These are phyloP conservation scores for Penicillium carneum DNA, from an alignment of 2,329 filamentous ascomycete genomes.

Conservation along the genomic window DNA sequence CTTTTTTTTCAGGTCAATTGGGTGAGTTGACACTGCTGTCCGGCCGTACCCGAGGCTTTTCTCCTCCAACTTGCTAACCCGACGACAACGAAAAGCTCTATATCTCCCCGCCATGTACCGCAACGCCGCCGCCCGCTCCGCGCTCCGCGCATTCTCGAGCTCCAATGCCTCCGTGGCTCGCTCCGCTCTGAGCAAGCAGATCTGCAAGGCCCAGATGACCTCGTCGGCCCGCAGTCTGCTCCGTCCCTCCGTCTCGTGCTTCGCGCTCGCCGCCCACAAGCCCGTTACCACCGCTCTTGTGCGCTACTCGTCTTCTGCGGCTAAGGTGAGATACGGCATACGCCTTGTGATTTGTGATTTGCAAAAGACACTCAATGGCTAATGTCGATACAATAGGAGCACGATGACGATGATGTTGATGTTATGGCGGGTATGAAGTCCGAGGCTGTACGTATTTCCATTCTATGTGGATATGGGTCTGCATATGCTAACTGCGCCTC, in stretches of 20 bases:
- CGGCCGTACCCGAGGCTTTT: constrained; percentile 45
- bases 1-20: constrained; percentile 44
- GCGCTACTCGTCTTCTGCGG: constrained; percentile 54
- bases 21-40: constrained; percentile 32
- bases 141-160: constrained; percentile 53
- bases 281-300: constrained; percentile 58
- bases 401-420: constrained; percentile 47
- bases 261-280: constrained; percentile 55
- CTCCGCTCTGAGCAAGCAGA: constrained; percentile 50
- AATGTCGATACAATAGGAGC: constrained; percentile 38
- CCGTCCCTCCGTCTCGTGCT: constrained; percentile 47
- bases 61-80: constrained; percentile 41
- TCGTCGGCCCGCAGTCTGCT: constrained; percentile 50
- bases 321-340: constrained; percentile 56
- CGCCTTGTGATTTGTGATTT: neutral
- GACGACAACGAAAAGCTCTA: constrained; percentile 42
- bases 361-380: constrained; percentile 54
- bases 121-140: constrained; percentile 54
- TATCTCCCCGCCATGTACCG: constrained; percentile 53
- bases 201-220: constrained; percentile 56
- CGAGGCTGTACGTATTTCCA: constrained; percentile 63
- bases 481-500: constrained; percentile 10
- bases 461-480: neutral
- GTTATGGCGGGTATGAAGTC: constrained; percentile 61
- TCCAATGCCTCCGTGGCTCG: constrained; percentile 54